phyloP scores from a whole-genome alignment of 805 yeast genomes.

The Saccharomycopsis selenospora region DNA sequence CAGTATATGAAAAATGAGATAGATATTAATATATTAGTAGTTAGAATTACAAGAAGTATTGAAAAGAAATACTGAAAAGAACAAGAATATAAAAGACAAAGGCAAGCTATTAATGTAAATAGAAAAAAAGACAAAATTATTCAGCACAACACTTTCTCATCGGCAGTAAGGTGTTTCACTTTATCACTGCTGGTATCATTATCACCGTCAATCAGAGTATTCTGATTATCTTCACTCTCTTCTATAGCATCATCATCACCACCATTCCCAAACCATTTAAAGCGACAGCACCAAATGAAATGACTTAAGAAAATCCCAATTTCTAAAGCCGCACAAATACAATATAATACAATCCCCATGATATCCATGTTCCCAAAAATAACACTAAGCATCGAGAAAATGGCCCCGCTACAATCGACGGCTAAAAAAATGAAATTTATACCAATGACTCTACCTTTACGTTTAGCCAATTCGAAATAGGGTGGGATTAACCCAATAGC shows the following conservation, averaged over 20 bases:
- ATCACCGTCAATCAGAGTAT: not conserved
- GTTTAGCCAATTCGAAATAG: conserved; percentile 71
- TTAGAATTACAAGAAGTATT: too few species aligned
- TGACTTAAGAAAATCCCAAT: conserved; percentile 71
- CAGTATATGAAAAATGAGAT: too few species aligned
- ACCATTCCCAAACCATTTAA: conserved; percentile 26
- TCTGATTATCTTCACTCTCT: not conserved
- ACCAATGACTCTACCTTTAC: conserved; percentile 82
- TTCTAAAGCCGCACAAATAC: conserved; percentile 67
- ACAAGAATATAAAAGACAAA: too few species aligned
- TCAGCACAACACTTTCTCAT: too few species aligned
- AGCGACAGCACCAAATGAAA: conserved; percentile 55
- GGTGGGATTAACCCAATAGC: conserved; percentile 84
- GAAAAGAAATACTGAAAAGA: too few species aligned
- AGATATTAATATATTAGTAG: too few species aligned
- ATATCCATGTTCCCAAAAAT: conserved; percentile 59
- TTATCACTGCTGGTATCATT: not conserved
- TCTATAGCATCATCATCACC: not conserved
- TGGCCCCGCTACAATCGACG: conserved; percentile 77
- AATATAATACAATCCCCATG: conserved; percentile 74
- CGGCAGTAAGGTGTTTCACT: not conserved
- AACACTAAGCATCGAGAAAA: conserved; percentile 62
- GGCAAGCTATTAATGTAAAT: too few species aligned
- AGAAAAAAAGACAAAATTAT: too few species aligned
- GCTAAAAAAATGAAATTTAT: conserved; percentile 73